phyloP scores from a whole-genome alignment of 2,329 filamentous ascomycete species.

The Fusarium acutatum region DNA sequence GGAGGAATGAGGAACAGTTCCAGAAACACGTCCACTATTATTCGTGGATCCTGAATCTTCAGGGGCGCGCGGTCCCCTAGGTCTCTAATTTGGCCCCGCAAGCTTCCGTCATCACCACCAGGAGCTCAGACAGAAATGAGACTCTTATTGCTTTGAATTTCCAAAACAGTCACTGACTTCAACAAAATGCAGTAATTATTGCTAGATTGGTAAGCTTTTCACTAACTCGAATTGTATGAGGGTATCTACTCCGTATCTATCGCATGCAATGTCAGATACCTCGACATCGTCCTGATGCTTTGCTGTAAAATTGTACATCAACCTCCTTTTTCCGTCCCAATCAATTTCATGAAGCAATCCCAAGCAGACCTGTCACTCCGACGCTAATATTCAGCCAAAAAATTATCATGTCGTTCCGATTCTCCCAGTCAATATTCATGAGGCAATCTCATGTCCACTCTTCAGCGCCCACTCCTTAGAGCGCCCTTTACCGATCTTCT shows the following conservation, averaged over 20 bases:
- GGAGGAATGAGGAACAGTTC: slow-evolving; percentile 22
- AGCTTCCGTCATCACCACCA: slow-evolving; percentile 31
- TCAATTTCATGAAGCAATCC: slow-evolving; percentile 33
- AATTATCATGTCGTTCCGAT: slow-evolving; percentile 23
- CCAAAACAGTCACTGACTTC: neutral
- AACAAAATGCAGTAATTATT: neutral
- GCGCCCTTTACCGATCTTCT: slow-evolving; percentile 50
- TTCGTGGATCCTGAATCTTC: slow-evolving; percentile 29
- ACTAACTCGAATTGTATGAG: slow-evolving; percentile 4
- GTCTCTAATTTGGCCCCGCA: slow-evolving; percentile 35
- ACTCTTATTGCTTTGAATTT: neutral
- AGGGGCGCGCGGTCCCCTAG: slow-evolving; percentile 28
- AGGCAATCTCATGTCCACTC: slow-evolving; percentile 49
- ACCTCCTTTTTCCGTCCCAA: slow-evolving; percentile 23
- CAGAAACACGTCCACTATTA: slow-evolving; percentile 18
- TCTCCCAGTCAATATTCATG: slow-evolving; percentile 31
- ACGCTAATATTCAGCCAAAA: slow-evolving; percentile 41
- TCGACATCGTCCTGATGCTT: slow-evolving; percentile 12
- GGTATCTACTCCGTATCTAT: slow-evolving; percentile 29
- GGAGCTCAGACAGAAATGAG: slow-evolving; percentile 19
- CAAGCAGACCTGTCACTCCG: slow-evolving; percentile 36
- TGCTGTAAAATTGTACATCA: slow-evolving; percentile 20
- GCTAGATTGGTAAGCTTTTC: slow-evolving; percentile 9
- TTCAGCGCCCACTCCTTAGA: slow-evolving; percentile 52
- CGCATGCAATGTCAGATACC: slow-evolving; percentile 18